phyloP scores from a whole-genome alignment of 495 filamentous ascomycete species.

The Lepidopterella palustris region DNA sequence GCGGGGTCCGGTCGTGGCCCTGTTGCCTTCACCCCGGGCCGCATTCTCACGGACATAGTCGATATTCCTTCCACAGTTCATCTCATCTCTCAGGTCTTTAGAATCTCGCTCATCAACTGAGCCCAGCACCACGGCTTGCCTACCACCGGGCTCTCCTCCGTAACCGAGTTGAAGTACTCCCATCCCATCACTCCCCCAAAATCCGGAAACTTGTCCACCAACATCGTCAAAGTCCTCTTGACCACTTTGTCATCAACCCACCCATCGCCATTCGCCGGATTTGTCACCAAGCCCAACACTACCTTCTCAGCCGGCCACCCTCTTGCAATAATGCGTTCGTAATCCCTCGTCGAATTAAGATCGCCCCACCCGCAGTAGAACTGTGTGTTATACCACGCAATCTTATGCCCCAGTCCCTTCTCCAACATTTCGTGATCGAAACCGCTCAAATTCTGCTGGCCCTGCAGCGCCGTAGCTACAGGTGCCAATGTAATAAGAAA shows the following conservation, averaged over 20 bases:
- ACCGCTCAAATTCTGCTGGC: slow-evolving; percentile 59
- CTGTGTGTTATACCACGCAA: slow-evolving; percentile 77
- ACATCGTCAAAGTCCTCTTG: slow-evolving; percentile 36
- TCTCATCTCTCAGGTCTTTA: not conserved
- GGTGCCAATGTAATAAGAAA: slow-evolving; percentile 77
- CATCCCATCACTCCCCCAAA: slow-evolving; percentile 84
- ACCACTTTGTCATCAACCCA: slow-evolving; percentile 31
- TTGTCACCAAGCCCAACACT: slow-evolving; percentile 67
- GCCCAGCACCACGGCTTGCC: not conserved
- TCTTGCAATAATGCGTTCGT: slow-evolving; percentile 54
- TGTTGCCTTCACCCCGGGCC: no score
- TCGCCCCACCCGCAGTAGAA: slow-evolving; percentile 80
- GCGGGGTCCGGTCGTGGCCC: no score
- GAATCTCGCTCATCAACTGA: not conserved
- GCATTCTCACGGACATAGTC: no score
- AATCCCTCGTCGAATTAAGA: slow-evolving; percentile 52
- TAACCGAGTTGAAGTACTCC: slow-evolving; percentile 53
- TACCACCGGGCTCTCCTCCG: not conserved
- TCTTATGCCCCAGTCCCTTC: slow-evolving; percentile 53
- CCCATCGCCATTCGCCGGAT: slow-evolving; percentile 55
- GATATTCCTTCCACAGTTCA: no score
- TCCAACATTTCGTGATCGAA: slow-evolving; percentile 68
- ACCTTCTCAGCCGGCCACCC: slow-evolving; percentile 62
- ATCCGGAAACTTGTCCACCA: slow-evolving; percentile 49
- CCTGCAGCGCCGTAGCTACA: slow-evolving; percentile 63